Percentiles rank a stretch among this genome's conserved stretches.
phyloP scores from a whole-genome alignment of 2,329 filamentous ascomycete genomes.

The Boeremia lycopersici region DNA sequence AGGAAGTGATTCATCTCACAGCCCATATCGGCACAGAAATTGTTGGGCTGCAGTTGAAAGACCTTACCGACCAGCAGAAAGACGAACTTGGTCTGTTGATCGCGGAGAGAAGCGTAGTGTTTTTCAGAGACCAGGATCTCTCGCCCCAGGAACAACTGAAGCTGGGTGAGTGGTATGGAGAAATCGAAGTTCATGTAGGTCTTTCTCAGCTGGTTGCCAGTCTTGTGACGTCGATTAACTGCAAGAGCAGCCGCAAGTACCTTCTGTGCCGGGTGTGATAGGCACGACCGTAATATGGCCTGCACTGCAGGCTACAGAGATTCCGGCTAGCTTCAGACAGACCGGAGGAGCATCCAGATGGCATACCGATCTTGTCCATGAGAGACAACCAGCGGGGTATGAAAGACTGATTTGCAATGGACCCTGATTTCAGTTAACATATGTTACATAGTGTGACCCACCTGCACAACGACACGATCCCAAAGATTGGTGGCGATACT shows the following conservation, averaged over 20 bases:
- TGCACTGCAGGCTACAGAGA: slow-evolving; percentile 67
- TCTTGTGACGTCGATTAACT: background rate
- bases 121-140: slow-evolving; percentile 58
- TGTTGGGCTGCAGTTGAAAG: slow-evolving; percentile 54
- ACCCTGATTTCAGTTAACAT: background rate
- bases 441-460: slow-evolving; percentile 63
- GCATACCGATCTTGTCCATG: slow-evolving; percentile 75
- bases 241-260: slow-evolving; percentile 65
- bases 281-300: slow-evolving; percentile 74
- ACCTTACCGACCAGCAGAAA: slow-evolving; percentile 54
- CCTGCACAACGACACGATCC: slow-evolving; percentile 71
- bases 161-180: slow-evolving; percentile 48
- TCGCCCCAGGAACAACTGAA: slow-evolving; percentile 40
- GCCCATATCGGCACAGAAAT: slow-evolving; percentile 48
- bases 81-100: slow-evolving; percentile 56
- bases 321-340: slow-evolving; percentile 65
- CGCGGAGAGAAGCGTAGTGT: slow-evolving; percentile 53
- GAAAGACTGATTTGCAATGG: background rate
- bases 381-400: slow-evolving; percentile 68
- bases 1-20: slow-evolving; percentile 51
- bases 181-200: slow-evolving; percentile 70
- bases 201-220: background rate
- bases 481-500: slow-evolving; percentile 70
- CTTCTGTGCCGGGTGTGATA: slow-evolving; percentile 70
- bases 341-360: slow-evolving; percentile 71